A percentile compares a stretch with the other conserved stretches of the same genome.
Conservation (phyloP, 148 eudicot species). For the Diospyros kaki region DNA sequence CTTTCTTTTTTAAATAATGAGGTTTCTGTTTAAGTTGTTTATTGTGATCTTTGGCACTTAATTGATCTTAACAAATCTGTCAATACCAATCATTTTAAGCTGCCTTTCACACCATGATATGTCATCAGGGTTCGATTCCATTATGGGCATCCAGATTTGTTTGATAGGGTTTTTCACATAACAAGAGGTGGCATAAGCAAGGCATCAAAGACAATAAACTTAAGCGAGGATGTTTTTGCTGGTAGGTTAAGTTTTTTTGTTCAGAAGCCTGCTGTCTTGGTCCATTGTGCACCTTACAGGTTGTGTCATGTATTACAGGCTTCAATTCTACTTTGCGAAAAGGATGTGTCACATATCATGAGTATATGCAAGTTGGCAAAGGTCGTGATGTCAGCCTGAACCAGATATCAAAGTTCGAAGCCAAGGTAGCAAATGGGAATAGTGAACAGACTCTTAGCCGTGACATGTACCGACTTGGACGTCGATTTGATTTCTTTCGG, state of each 20-base stretch:
- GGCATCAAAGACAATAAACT: constrained; percentile 89
- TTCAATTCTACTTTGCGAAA: constrained; percentile 75
- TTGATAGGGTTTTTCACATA: constrained; percentile 94
- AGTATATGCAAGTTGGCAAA: constrained; percentile 98
- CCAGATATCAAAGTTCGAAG: constrained; percentile 95
- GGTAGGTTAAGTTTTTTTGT: constrained; percentile 34
- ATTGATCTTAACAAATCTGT: not conserved
- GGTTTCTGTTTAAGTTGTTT: too few relatives aligned
- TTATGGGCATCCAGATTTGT: constrained; percentile 96
- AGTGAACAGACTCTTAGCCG: constrained; percentile 96
- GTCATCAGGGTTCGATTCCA: constrained; percentile 86
- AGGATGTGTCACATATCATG: constrained; percentile 78
- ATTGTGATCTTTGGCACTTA: not conserved
- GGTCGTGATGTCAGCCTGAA: constrained; percentile 98
- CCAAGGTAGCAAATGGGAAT: constrained; percentile 94
- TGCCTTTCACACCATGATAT: not conserved
- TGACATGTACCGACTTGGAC: constrained; percentile 89
- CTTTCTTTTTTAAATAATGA: not conserved
- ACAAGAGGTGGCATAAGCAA: constrained; percentile 98
- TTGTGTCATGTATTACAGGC: constrained; percentile 38
- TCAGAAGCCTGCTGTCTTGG: constrained; percentile 1
- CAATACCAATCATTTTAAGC: not conserved
- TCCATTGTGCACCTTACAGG: not conserved
- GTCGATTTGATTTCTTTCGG: constrained; percentile 86
- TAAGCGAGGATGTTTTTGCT: constrained; percentile 96